Evolutionary conservation across 176 grass and related monocot species (phyloP), one percentile per base, ranked within the genome.

Genomic region (Guadua angustifolia): DNA sequence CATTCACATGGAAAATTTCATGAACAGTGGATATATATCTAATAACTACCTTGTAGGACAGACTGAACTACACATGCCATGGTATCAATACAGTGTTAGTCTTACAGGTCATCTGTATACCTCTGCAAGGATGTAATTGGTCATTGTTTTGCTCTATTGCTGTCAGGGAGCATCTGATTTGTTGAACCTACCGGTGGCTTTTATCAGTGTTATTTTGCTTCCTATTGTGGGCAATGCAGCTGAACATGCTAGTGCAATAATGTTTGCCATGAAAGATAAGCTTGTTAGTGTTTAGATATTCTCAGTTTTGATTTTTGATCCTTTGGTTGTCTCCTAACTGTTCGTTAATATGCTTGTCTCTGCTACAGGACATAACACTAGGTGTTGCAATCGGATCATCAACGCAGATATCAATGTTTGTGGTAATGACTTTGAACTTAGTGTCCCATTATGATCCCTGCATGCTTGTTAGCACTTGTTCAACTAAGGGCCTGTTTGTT

Each of bases 211-310:
- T 26, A 97, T 97, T 85, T 84, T 97, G 82, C 94, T 97, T 75
- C 94, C 94, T 73, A 94, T 97, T 82, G 94, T 92, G 77, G 94
- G 92, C 32, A 97, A 97, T 76, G 94, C 94, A 40, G 94, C 94
- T 57, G 94, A 97, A 71, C 94, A 97, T 88, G 94, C 94, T n/a
- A 93, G 88, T 21, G 92, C 94, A 66, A 94, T 97, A 84, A 97
- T 97, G 88, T 97, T 97, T 80, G 94, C 94, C 35, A 89, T 92
- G 89, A 97, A 92, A 86, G 91, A 94, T 88, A 97, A 97, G 63
- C 85, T 97, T 77, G 94, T 92, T 89, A 94, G 84, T 62, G 19
- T 51, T 75, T 52, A 47, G 3, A 61, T 84, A 7, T 21, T 51
- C 25, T 40, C 36, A 50, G 4, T 78, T 40, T 69, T 26, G 4